Percentiles rank a stretch among this genome's conserved stretches.
Evolutionary conservation across 2,329 filamentous ascomycete species (phyloP).

Genomic region (Penicillium sp.): DNA sequence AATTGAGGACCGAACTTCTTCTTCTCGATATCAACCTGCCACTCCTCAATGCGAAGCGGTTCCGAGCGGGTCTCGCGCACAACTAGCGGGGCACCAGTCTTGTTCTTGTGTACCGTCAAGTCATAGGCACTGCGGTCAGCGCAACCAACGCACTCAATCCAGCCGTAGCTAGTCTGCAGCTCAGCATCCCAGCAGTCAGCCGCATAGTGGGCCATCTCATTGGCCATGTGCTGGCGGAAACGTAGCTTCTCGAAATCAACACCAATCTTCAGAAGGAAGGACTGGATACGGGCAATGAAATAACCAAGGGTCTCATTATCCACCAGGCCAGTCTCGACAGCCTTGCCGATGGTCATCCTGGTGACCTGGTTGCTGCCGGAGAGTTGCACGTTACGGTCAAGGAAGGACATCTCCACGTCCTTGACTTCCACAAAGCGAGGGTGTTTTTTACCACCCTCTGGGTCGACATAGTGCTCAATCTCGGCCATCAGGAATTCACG

Average conservation of each 20-base stretch:
- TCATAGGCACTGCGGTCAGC: slow-evolving; percentile 95
- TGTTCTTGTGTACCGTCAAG: slow-evolving; percentile 83
- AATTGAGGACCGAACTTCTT: slow-evolving; percentile 94
- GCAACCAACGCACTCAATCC: slow-evolving; percentile 97
- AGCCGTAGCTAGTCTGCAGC: slow-evolving; percentile 82
- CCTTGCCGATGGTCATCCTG: slow-evolving; percentile 74
- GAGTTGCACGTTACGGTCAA: slow-evolving; percentile 80
- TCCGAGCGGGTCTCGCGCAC: slow-evolving; percentile 76
- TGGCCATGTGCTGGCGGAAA: slow-evolving; percentile 94
- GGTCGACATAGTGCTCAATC: slow-evolving; percentile 97
- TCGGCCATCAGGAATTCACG: slow-evolving; percentile 98
- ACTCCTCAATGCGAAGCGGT: slow-evolving; percentile 77
- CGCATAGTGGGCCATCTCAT: slow-evolving; percentile 90
- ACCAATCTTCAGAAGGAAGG: slow-evolving; percentile 84
- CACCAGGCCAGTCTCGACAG: slow-evolving; percentile 73
- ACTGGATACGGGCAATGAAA: slow-evolving; percentile 88
- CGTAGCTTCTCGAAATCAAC: slow-evolving; percentile 82
- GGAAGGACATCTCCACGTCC: slow-evolving; percentile 72
- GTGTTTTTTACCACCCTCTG: slow-evolving; percentile 91
- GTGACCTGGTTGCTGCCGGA: slow-evolving; percentile 72
- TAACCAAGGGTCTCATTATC: slow-evolving; percentile 98
- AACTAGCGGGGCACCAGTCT: slow-evolving; percentile 77
- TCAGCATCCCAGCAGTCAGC: slow-evolving; percentile 98
- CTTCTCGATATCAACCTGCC: slow-evolving; percentile 80
- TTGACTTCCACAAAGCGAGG: slow-evolving; percentile 78